A percentile compares a stretch with the other conserved stretches of the same genome.
Evolutionary conservation across 2,329 filamentous ascomycete species (phyloP).

Genomic region (Aspergillus luchuensis): DNA sequence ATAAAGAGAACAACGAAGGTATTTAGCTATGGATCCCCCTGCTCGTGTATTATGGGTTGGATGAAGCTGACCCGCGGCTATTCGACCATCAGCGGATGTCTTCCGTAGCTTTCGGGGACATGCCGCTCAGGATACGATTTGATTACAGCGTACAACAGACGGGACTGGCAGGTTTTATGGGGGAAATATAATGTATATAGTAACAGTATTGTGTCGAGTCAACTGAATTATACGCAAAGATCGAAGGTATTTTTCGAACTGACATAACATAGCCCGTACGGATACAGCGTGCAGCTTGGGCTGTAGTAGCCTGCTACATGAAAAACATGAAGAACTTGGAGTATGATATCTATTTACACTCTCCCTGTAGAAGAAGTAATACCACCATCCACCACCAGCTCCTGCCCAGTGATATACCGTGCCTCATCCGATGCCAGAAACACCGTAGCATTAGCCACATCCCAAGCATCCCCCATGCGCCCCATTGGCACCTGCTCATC

Average conservation of each 20-base stretch:
- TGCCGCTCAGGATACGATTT: neutral
- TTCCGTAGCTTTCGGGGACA: neutral
- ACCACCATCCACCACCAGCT: constrained; percentile 41
- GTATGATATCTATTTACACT: neutral
- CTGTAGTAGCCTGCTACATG: neutral
- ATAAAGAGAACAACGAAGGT: too few relatives aligned
- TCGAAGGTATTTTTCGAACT: too few relatives aligned
- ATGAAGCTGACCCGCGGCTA: neutral
- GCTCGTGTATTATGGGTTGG: too few relatives aligned
- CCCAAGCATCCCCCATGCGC: constrained; percentile 36
- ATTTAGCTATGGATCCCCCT: too few relatives aligned
- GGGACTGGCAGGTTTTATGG: too few relatives aligned
- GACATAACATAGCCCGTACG: too few relatives aligned
- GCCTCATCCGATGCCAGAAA: constrained; percentile 35
- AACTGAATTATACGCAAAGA: rapidly evolving
- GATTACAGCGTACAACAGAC: neutral
- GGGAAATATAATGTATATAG: too few relatives aligned
- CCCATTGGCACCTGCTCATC: constrained; percentile 33
- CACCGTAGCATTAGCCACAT: constrained; percentile 37
- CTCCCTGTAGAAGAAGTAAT: constrained; percentile 31
- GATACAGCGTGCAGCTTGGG: too few relatives aligned
- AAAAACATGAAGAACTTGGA: neutral
- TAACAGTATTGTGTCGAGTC: rapidly evolving
- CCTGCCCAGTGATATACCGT: constrained; percentile 39
- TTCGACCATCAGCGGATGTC: neutral